These are phyloP conservation scores for Pseudocercospora crystallina DNA, from an alignment of 2,329 filamentous ascomycete genomes.

Conservation along the genomic window DNA sequence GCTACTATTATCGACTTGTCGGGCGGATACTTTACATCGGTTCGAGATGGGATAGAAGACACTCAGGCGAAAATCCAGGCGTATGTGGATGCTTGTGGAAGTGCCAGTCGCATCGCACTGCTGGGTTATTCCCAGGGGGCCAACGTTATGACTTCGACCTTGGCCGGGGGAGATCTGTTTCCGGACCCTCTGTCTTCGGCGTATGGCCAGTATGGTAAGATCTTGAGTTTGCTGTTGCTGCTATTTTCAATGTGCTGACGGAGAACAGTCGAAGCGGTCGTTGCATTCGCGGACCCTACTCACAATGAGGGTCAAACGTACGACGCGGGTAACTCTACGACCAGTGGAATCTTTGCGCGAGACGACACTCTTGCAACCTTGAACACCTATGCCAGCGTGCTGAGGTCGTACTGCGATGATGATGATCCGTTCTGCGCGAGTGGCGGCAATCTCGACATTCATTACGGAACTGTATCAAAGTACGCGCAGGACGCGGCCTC, in stretches of 20 bases:
- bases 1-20: constrained; percentile 23
- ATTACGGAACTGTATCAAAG: constrained; percentile 18
- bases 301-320: constrained; percentile 32
- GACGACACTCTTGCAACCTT: constrained; percentile 16
- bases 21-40: constrained; percentile 26
- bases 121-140: constrained; percentile 38
- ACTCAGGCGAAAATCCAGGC: constrained; percentile 32
- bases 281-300: constrained; percentile 41
- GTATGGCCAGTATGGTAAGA: constrained; percentile 33
- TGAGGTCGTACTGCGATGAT: constrained; percentile 27
- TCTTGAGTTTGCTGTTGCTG: neutral
- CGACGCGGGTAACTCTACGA: constrained; percentile 34
- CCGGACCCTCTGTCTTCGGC: constrained; percentile 25
- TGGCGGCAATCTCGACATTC: constrained; percentile 19
- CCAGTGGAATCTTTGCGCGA: constrained; percentile 30
- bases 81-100: constrained; percentile 33
- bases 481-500: constrained; percentile 22
- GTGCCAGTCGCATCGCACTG: constrained; percentile 33
- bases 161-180: constrained; percentile 23
- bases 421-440: constrained; percentile 27
- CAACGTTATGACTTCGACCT: constrained; percentile 20
- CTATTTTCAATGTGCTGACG: constrained; percentile 1
- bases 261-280: constrained; percentile 33
- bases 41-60: constrained; percentile 33
- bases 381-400: constrained; percentile 20